These are phyloP conservation scores for Garcia nutans DNA, from an alignment of 345 rosid species.

Conservation along the genomic window DNA sequence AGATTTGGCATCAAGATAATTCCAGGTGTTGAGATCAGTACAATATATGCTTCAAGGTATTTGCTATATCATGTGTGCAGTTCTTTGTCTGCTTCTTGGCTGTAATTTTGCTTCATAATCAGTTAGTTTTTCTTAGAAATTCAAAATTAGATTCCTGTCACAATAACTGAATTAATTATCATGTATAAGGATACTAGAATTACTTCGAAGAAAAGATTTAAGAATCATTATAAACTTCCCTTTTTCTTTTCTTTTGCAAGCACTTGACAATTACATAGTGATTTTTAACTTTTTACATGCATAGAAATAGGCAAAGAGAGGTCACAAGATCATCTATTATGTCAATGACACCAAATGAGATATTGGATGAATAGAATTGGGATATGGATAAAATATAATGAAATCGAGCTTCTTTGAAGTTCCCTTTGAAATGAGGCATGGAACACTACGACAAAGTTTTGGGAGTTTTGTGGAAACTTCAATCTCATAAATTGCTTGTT, in stretches of 20 bases:
- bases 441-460: background rate
- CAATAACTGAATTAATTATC: background rate
- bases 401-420: background rate
- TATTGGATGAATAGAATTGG: background rate
- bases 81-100: background rate
- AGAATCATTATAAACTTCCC: no score
- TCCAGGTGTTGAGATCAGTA: slow-evolving; percentile 93
- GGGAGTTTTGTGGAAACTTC: background rate
- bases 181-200: background rate
- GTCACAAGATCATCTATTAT: no score
- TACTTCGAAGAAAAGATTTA: background rate
- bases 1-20: slow-evolving; percentile 80
- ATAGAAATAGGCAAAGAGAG: background rate
- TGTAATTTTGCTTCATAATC: background rate
- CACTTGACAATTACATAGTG: no score
- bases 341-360: no score
- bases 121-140: background rate
- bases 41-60: slow-evolving; percentile 72
- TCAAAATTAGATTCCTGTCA: no score
- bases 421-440: background rate
- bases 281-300: no score
- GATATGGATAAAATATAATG: background rate
- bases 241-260: background rate
- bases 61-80: background rate
- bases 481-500: no score